Base-by-base conservation (phyloP, 768 basidiomycete genomes). In the Paxillus ammoniavirescens region DNA sequence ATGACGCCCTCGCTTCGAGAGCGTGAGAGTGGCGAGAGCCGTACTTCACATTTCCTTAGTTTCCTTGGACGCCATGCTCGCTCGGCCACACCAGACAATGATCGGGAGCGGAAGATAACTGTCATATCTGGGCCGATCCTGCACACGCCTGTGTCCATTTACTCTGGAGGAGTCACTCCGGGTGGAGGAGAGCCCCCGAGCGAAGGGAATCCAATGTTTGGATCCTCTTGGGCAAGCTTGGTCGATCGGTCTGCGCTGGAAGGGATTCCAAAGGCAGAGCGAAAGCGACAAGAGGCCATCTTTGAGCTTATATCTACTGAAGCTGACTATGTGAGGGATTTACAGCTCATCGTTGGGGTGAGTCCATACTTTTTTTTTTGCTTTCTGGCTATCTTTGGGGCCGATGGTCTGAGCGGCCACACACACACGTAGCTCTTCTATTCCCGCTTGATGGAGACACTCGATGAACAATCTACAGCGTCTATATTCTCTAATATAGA, bases 281-380 rank as follows among this genome's bases (percentile, higher is more conserved):
- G 95, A 42, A 86, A 84, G 54, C 79, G 95, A 50, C 96, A 98
- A 71, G 96, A 98, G 77, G 88, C 91, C 0, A 96, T 97, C 48
- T 98, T 98, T 60, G 96, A 99, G 72, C 78, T 98, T 49, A 96
- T 98, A 60, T 80, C 80, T 6, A 98, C 96, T 0, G 96, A 99
- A 68, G 80, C 77, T 8, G 83, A 89, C 0, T 99, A 97, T 63
- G 93, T 98, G 42, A 81, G 93, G 21, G 91, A 95, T 66, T 70
- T 98, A 28, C 96, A 99, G 64, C 78, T 96, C 31, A 85, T 95
- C 55, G 92, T 98, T 17, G 90, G 91, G 81, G 94, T 91, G 53
- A 44, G 78, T 47, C 5, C 36, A 72, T 17, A 21, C 10, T 52
- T 26, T 26, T 26, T 26, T 26, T 4, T 26, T 15, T 45, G 5